A percentile compares a stretch with the other conserved stretches of the same genome.
Evolutionary conservation across 1,284 basidiomycete genomes (phyloP).

Genomic region (Ceratobasidium sp.): DNA sequence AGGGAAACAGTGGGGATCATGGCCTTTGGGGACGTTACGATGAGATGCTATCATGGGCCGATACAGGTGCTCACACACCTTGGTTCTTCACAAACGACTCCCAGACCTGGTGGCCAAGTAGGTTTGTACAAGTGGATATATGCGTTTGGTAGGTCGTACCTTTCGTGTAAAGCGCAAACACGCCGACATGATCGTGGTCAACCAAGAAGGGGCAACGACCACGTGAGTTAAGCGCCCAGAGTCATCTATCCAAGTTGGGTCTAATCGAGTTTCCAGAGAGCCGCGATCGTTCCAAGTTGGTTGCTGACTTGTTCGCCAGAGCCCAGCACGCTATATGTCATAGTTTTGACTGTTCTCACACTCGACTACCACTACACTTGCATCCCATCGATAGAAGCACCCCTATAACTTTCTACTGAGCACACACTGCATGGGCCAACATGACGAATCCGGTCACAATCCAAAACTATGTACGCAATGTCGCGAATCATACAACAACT

Average conservation of each 20-base stretch:
- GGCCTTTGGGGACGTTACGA: constrained; percentile 57
- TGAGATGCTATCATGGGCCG: neutral
- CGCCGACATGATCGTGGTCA: constrained; percentile 57
- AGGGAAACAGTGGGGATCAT: constrained; percentile 78
- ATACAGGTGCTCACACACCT: constrained; percentile 54
- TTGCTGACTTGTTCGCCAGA: constrained; percentile 5
- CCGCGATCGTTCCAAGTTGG: constrained; percentile 3
- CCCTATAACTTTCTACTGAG: neutral
- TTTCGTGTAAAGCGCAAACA: constrained; percentile 71
- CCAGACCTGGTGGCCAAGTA: constrained; percentile 68
- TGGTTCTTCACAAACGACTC: constrained; percentile 76
- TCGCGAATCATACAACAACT: neutral
- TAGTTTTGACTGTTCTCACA: neutral
- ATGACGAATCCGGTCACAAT: constrained; percentile 36
- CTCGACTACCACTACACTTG: neutral
- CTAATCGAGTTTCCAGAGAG: constrained; percentile 5
- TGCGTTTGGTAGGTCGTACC: constrained; percentile 50
- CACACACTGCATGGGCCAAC: constrained; percentile 11
- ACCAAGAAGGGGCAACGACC: neutral
- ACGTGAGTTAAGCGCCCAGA: constrained; percentile 23
- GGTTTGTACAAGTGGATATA: constrained; percentile 5
- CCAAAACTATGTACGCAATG: constrained; percentile 33
- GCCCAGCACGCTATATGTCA: constrained; percentile 25
- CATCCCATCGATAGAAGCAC: constrained; percentile 5
- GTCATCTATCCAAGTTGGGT: constrained; percentile 19